A percentile compares a stretch with the other conserved stretches of the same genome.
phyloP scores from a whole-genome alignment of 192 early-diverging fungal species.

The Coemansia umbellata region DNA sequence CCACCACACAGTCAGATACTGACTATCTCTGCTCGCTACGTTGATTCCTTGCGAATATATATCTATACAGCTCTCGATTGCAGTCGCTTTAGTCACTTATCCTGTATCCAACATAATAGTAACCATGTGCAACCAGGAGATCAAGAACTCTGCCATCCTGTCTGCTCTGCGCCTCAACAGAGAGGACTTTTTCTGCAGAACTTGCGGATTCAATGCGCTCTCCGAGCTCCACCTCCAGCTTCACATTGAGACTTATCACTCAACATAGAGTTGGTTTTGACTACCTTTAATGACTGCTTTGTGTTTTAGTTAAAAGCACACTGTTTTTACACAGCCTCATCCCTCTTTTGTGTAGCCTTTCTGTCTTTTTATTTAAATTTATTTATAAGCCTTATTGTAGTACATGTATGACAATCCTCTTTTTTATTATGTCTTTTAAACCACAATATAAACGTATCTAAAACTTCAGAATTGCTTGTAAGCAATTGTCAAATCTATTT shows the following conservation, averaged over 20 bases:
- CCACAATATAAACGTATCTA: background rate
- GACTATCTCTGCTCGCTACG: background rate
- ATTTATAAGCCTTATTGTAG: background rate
- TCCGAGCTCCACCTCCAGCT: constrained; percentile 38
- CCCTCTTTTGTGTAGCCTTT: background rate
- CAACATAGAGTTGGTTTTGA: too few species aligned
- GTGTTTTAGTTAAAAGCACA: too few species aligned
- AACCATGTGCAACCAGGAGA: constrained; percentile 28
- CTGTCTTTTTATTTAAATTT: background rate
- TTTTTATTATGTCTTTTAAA: background rate
- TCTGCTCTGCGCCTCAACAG: constrained; percentile 17
- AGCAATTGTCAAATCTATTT: too few species aligned
- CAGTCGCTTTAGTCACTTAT: too few species aligned
- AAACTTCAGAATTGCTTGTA: too few species aligned
- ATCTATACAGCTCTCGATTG: background rate
- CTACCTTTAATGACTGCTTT: too few species aligned
- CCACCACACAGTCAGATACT: background rate
- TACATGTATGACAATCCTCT: background rate
- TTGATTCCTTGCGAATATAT: too few species aligned
- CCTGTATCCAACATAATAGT: background rate
- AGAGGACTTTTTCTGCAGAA: constrained; percentile 47
- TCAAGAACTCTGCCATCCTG: constrained; percentile 6
- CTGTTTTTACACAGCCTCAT: too few species aligned
- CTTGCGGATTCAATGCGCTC: constrained; percentile 47
- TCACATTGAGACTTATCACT: constrained; percentile 26